Evolutionary conservation across 345 rosid species (phyloP).

Genomic region (Luvunga scandens): DNA sequence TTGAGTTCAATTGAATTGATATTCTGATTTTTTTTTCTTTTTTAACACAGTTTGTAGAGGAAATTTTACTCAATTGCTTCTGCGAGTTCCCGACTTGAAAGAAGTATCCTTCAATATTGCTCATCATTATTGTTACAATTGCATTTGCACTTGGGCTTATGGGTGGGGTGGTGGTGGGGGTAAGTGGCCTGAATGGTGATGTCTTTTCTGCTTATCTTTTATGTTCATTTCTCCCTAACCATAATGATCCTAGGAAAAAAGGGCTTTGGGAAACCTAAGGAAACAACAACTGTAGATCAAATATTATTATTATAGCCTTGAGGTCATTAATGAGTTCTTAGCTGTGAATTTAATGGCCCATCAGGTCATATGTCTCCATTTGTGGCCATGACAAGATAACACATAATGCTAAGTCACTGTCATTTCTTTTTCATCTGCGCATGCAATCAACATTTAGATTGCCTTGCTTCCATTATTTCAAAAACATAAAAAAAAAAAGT

Average conservation of each 20-base stretch:
- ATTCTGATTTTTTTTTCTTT: too few species aligned
- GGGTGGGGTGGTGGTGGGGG: too few species aligned
- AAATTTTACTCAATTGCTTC: neutral
- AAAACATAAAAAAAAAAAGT: too few species aligned
- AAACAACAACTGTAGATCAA: neutral
- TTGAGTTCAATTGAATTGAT: too few species aligned
- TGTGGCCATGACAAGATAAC: neutral
- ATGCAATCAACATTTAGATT: neutral
- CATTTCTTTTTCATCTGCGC: neutral
- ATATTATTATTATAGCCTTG: neutral
- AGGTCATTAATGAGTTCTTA: neutral
- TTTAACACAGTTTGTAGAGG: neutral
- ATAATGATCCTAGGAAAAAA: neutral
- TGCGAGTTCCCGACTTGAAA: neutral
- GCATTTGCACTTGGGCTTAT: neutral
- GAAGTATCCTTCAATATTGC: neutral
- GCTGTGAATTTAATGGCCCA: neutral
- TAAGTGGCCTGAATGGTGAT: neutral
- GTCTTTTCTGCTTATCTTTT: neutral
- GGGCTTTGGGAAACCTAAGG: neutral
- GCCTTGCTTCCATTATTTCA: too few species aligned
- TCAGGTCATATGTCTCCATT: neutral
- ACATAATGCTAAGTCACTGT: neutral
- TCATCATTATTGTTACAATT: neutral
- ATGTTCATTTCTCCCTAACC: neutral